Evolutionary conservation across 805 yeast species (phyloP), one percentile per base, ranked within the genome.

Genomic region (Saturnispora halmiae): DNA sequence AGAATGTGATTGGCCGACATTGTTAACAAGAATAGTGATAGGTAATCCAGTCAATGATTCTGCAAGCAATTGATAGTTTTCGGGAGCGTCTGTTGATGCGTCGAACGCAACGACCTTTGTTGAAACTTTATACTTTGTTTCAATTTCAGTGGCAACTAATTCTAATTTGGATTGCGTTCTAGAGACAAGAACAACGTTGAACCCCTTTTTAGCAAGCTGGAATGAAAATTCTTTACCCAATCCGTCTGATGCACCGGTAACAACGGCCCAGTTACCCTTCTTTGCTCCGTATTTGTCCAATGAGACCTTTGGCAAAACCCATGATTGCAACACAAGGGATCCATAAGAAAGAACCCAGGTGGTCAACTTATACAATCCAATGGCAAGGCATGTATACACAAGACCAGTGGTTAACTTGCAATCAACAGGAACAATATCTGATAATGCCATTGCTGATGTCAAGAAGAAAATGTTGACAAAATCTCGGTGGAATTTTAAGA

Each of bases 211-310:
- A 10, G 97, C 98, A 61, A 92, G 71, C 64, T 90, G 97, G 20
- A 64, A 55, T 2, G 96, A 79, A 56, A 75, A 92, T 60, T 92
- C 95, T 58, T 88, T 86, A 43, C 98, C 98, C 55, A 92, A 82
- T 27, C 98, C 98, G 59, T 92, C 97, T 36, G 96, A 85, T 3
- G 96, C 94, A 44, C 98, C 98, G 6, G 98, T 92, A 14, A 92
- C 74, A 25, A 92, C 82, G n/a, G 96, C 96, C 90, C 96, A 92
- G 31, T 73, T 68, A 21, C 81, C 82, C 38, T 64, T 61, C 45
- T 68, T 67, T 21, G 90, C 81, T n/a, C 96, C 95, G 55, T 87
- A 87, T 56, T 75, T 78, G 31, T 59, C 54, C 53, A 71, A 79
- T 53, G 68, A 59, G 36, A 69, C 76, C 6, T 78, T 64, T 25